Evolutionary conservation across 2,329 filamentous ascomycete species (phyloP).

Genomic region (Saccharata proteae): DNA sequence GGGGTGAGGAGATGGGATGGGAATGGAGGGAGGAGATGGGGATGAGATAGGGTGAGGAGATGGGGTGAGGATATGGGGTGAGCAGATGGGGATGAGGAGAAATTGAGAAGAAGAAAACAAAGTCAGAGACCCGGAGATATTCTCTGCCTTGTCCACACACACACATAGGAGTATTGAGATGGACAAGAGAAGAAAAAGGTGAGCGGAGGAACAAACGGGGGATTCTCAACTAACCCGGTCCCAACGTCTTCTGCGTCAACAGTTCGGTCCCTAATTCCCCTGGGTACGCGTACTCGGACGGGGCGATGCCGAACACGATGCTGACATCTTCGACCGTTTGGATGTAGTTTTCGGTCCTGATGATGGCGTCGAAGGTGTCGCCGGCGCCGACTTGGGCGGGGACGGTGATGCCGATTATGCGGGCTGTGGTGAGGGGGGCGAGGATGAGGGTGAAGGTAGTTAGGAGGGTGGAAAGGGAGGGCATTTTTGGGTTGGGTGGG

Average conservation of each 20-base stretch:
- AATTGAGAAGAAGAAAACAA: no score
- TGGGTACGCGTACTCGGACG: conserved; percentile 13
- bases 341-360: conserved; percentile 32
- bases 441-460: conserved; percentile 10
- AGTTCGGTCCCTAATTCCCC: conserved; percentile 17
- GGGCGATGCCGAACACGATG: conserved; percentile 30
- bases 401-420: conserved; percentile 34
- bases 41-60: no score
- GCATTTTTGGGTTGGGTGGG: no score
- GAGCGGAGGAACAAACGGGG: no score
- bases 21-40: no score
- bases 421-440: conserved; percentile 19
- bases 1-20: no score
- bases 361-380: conserved; percentile 24
- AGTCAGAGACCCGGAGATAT: background rate
- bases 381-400: conserved; percentile 30
- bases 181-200: no score
- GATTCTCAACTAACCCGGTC: conserved; percentile 1
- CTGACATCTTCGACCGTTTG: conserved; percentile 33
- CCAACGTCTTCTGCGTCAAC: conserved; percentile 1
- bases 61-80: no score
- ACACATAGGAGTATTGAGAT: no score
- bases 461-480: conserved; percentile 11
- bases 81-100: no score
- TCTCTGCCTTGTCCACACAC: no score